These are phyloP conservation scores for Grammothele lineata DNA, from an alignment of 768 basidiomycete species.

Conservation along the genomic window DNA sequence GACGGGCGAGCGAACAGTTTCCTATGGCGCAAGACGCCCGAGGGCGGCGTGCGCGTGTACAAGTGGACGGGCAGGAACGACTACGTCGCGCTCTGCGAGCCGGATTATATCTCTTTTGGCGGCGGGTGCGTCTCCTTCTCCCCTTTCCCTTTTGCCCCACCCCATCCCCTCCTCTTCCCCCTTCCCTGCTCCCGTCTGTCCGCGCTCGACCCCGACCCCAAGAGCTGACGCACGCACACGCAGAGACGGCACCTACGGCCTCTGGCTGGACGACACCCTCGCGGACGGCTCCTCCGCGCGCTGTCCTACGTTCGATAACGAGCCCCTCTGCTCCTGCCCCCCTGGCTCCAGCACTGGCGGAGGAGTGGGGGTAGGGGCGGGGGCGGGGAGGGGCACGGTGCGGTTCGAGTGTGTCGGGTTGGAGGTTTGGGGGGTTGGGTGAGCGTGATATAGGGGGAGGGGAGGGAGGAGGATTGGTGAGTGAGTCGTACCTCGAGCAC, in stretches of 20 bases:
- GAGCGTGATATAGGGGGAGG: background rate
- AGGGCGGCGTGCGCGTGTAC: constrained; percentile 52
- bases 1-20: constrained; percentile 54
- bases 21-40: constrained; percentile 59
- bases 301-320: constrained; percentile 87
- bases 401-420: constrained; percentile 90
- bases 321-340: constrained; percentile 68
- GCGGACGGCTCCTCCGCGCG: constrained; percentile 79
- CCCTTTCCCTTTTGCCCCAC: background rate
- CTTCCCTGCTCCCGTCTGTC: background rate
- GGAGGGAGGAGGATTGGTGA: too few species aligned
- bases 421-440: constrained; percentile 84
- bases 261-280: constrained; percentile 82
- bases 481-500: too few species aligned
- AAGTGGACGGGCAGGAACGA: constrained; percentile 87
- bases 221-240: background rate
- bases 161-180: too few species aligned
- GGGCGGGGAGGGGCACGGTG: constrained; percentile 44
- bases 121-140: constrained; percentile 59
- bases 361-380: too few species aligned
- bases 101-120: constrained; percentile 79
- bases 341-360: too few species aligned
- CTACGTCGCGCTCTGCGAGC: constrained; percentile 85
- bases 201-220: background rate
- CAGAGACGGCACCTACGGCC: constrained; percentile 52